Evolutionary conservation across 176 grass and related monocot genomes (phyloP).

Genomic region (Dactylis glomerata): DNA sequence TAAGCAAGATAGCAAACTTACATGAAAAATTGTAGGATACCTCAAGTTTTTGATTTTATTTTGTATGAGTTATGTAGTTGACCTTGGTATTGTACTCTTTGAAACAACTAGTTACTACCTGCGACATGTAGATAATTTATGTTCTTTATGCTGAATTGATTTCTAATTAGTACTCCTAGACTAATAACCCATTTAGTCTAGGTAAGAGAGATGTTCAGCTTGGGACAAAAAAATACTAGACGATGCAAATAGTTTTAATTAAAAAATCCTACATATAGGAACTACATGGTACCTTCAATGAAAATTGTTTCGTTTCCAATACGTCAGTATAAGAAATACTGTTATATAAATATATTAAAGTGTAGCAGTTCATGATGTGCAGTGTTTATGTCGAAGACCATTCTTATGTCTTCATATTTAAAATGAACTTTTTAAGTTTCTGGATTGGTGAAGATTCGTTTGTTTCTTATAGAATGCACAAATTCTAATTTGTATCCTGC

Average conservation of each 20-base stretch:
- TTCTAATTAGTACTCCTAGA: not conserved
- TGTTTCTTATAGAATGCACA: not conserved
- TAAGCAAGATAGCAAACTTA: no score
- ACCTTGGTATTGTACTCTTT: not conserved
- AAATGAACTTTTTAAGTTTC: not conserved
- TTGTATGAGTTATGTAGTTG: no score
- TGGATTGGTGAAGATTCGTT: not conserved
- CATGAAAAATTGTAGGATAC: no score
- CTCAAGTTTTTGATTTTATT: no score
- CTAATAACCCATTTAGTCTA: not conserved
- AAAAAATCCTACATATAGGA: no score
- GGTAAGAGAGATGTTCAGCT: not conserved
- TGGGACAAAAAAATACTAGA: not conserved
- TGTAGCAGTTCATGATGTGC: not conserved
- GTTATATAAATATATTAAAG: not conserved
- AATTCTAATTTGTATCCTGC: constrained; percentile 17
- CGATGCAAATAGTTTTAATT: no score
- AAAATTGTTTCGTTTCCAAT: not conserved
- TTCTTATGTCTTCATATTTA: not conserved
- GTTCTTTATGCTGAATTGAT: not conserved
- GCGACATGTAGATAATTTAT: not conserved
- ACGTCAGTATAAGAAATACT: not conserved
- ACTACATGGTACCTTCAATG: not conserved
- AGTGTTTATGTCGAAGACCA: not conserved
- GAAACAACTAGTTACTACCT: not conserved